Evolutionary conservation across 1,139 yeast genomes (phyloP).

Genomic region (Suhomyces taliae): DNA sequence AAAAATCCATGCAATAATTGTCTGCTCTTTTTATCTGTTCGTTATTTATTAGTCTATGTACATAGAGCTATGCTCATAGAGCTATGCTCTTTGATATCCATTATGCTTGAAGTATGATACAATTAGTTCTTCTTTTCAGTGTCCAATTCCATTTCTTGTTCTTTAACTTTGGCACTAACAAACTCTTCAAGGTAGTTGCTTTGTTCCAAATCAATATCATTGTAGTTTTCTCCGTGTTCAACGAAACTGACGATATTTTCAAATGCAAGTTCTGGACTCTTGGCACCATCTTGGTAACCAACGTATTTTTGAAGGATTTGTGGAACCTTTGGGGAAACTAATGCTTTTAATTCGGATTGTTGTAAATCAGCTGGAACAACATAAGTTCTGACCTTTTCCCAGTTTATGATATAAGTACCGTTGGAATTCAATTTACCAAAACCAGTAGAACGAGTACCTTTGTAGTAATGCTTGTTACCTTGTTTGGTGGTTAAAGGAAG

Average conservation of each 20-base stretch:
- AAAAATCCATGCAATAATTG: too few relatives aligned
- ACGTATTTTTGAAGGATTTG: conserved; percentile 63
- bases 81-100: not conserved
- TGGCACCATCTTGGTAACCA: conserved; percentile 71
- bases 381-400: conserved; percentile 86
- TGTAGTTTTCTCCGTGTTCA: conserved; percentile 61
- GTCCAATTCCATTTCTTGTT: conserved; percentile 7
- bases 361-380: conserved; percentile 67
- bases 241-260: conserved; percentile 74
- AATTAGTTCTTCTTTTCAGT: not conserved
- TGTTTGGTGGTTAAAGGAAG: conserved; percentile 85
- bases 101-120: not conserved
- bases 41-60: not conserved
- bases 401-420: conserved; percentile 77
- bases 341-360: conserved; percentile 58
- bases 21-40: not conserved
- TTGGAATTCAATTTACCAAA: conserved; percentile 75
- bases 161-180: conserved; percentile 26
- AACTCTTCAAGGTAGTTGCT: conserved; percentile 47
- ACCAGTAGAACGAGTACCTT: conserved; percentile 95
- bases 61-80: not conserved
- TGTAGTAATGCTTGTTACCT: conserved; percentile 91
- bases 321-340: conserved; percentile 71
- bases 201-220: conserved; percentile 39
- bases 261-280: conserved; percentile 73